Conservation (phyloP, 2,329 filamentous ascomycete species). For the Fusarium tuaranense region DNA sequence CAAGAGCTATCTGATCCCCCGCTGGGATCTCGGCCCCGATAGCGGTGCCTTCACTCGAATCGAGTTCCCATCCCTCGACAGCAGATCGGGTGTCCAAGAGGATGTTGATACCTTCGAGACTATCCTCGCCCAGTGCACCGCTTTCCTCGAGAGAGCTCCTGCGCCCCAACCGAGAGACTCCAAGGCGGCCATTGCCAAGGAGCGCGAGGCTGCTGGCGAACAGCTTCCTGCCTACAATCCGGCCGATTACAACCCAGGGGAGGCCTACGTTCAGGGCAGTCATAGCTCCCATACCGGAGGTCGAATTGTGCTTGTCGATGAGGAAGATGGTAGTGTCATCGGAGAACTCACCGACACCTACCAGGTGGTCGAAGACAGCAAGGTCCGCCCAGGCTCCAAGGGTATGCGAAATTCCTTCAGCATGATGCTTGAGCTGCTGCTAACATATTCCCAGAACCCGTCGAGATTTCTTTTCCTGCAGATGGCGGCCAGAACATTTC, state of each 20-base stretch:
- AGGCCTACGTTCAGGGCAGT: slow-evolving; percentile 78
- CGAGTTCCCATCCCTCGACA: slow-evolving; percentile 83
- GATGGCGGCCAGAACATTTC: slow-evolving; percentile 74
- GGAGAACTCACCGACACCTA: slow-evolving; percentile 90
- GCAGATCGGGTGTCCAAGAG: slow-evolving; percentile 82
- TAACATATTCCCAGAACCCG: slow-evolving; percentile 66
- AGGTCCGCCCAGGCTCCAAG: slow-evolving; percentile 88
- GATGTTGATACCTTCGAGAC: slow-evolving; percentile 98
- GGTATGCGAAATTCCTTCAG: slow-evolving; percentile 62
- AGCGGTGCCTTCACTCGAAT: slow-evolving; percentile 93
- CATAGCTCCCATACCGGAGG: slow-evolving; percentile 66
- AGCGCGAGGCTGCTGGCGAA: slow-evolving; percentile 56
- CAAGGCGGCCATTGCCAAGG: slow-evolving; percentile 54
- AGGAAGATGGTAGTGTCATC: slow-evolving; percentile 95
- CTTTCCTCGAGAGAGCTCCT: slow-evolving; percentile 87
- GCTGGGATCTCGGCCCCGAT: slow-evolving; percentile 92
- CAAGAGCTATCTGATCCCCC: slow-evolving; percentile 90
- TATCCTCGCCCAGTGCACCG: slow-evolving; percentile 96
- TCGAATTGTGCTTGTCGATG: slow-evolving; percentile 92
- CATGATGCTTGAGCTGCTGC: background rate
- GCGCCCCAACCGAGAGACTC: slow-evolving; percentile 61
- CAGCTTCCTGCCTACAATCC: slow-evolving; percentile 80
- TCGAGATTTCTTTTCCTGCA: slow-evolving; percentile 79
- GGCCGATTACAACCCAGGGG: slow-evolving; percentile 80
- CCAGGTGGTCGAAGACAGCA: slow-evolving; percentile 80